Base-by-base conservation (phyloP, 2,329 filamentous ascomycete genomes). In the Xylariaceae sp. region DNA sequence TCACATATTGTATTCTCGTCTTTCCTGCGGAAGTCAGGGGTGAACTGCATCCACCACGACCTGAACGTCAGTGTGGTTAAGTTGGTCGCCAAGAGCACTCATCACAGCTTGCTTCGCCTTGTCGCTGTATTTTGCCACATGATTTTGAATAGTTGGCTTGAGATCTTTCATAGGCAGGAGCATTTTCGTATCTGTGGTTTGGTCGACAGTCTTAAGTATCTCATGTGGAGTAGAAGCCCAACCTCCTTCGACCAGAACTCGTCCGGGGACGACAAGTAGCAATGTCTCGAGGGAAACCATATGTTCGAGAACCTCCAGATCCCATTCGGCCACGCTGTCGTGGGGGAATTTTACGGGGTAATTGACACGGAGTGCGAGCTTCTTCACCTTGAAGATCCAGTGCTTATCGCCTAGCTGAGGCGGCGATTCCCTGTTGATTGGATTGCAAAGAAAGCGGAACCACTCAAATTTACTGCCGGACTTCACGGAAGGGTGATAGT, bases 321-420 rank as follows among this genome's bases (percentile, higher is more conserved):
- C 14, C 32, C 32, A 37, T 16, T 7, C 6, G 5, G 3, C 12
- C 12, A 16, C 5, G 5, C 14, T 16, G 32, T 16, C 12, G 5
- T 14, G 3, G 32, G 7, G 32, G 26, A 29, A 10, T 6, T n/a
- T n/a, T 26, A 4, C 9, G 23, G 9, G 23, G 23, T 9, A 26
- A 26, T 26, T 9, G 4, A 26, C 7, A 45, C 9, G 18, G 14
- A 20, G 18, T 51, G 52, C 14, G 52, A 51, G 5, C 4, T 55
- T 43, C 37, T 43, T 44, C 14, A 58, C 56, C 14, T 26, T 18
- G 23, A 46, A 52, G 23, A 58, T 58, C 56, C 56, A 55, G 43
- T 58, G 52, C 44, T 54, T 37, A 12, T 43, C 16, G 20, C 32
- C 20, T 3, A 49, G 14, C 20, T 14, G 5, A 23, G 42, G 32